Evolutionary conservation across 768 basidiomycete species (phyloP).

Genomic region (Glaciozyma martinii): DNA sequence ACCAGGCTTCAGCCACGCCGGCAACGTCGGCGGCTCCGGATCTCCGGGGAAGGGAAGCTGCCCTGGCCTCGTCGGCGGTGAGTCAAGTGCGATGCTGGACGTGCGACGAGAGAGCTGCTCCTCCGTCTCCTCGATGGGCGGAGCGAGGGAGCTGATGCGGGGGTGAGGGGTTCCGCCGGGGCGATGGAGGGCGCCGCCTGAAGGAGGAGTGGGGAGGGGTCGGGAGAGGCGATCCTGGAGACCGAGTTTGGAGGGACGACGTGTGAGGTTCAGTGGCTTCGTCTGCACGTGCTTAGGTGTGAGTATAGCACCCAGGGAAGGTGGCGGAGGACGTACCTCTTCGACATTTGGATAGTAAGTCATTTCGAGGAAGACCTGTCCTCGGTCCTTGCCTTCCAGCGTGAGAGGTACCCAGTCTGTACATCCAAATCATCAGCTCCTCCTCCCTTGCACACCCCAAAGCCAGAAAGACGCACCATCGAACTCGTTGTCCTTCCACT

Average conservation of each 20-base stretch:
- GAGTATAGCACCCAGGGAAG: not conserved
- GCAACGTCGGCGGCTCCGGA: constrained; percentile 6
- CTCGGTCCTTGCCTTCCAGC: constrained; percentile 8
- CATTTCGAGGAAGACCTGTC: constrained; percentile 20
- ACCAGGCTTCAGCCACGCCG: constrained; percentile 3
- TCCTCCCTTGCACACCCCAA: not conserved
- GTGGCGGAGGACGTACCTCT: not conserved
- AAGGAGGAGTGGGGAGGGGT: too few relatives aligned
- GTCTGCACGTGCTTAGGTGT: not conserved
- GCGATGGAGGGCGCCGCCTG: too few relatives aligned
- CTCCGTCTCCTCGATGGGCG: not conserved
- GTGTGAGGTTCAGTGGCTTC: not conserved
- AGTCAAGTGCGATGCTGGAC: not conserved
- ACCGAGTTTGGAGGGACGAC: not conserved
- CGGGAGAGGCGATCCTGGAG: too few relatives aligned
- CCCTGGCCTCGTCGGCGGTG: not conserved
- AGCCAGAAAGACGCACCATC: constrained; percentile 8
- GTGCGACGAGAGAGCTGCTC: not conserved
- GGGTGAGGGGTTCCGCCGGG: too few relatives aligned
- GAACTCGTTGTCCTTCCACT: constrained; percentile 12
- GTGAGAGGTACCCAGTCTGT: constrained; percentile 17
- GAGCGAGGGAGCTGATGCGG: too few relatives aligned
- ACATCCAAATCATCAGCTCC: too few relatives aligned
- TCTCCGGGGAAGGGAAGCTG: constrained; percentile 16
- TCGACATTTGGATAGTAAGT: constrained; percentile 13